A percentile compares a stretch with the other conserved stretches of the same genome.
Evolutionary conservation across 768 basidiomycete species (phyloP).

Genomic region (Rhizopogon vulgaris): DNA sequence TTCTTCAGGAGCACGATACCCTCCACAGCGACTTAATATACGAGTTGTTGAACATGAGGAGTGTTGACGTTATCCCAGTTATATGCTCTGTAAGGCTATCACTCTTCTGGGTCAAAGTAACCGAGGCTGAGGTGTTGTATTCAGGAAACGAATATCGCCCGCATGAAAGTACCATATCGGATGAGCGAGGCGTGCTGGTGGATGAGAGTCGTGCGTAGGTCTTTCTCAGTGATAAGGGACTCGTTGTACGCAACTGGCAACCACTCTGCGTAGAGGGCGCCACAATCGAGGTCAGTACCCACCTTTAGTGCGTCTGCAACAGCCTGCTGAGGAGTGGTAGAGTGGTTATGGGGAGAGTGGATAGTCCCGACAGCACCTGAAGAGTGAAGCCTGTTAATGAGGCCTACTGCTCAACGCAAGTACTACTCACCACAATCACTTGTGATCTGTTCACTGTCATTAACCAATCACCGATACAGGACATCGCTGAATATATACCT

Average conservation of each 20-base stretch:
- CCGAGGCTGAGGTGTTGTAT: slow-evolving; percentile 35
- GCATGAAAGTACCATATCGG: slow-evolving; percentile 29
- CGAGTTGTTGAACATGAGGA: slow-evolving; percentile 39
- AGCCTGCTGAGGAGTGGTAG: slow-evolving; percentile 37
- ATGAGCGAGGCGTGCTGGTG: slow-evolving; percentile 50
- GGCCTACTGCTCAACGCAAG: too few species aligned
- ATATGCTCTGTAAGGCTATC: slow-evolving; percentile 47
- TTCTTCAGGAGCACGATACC: slow-evolving; percentile 61
- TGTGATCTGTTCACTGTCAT: slow-evolving; percentile 18
- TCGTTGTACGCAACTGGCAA: slow-evolving; percentile 45
- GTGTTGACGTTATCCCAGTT: slow-evolving; percentile 44
- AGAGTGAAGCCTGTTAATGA: background rate
- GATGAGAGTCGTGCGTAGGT: slow-evolving; percentile 37
- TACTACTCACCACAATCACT: slow-evolving; percentile 46
- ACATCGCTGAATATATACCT: slow-evolving; percentile 23
- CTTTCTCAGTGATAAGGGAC: slow-evolving; percentile 37
- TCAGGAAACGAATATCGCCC: background rate
- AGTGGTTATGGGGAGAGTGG: slow-evolving; percentile 43
- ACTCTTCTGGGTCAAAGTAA: slow-evolving; percentile 47
- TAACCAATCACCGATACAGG: background rate
- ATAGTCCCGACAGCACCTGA: slow-evolving; percentile 32
- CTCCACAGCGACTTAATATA: slow-evolving; percentile 45
- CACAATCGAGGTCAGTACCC: slow-evolving; percentile 53
- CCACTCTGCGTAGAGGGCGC: slow-evolving; percentile 37
- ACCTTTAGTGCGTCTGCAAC: slow-evolving; percentile 46